Evolutionary conservation across 495 filamentous ascomycete species (phyloP).

Genomic region (Penicillium crystallinum): DNA sequence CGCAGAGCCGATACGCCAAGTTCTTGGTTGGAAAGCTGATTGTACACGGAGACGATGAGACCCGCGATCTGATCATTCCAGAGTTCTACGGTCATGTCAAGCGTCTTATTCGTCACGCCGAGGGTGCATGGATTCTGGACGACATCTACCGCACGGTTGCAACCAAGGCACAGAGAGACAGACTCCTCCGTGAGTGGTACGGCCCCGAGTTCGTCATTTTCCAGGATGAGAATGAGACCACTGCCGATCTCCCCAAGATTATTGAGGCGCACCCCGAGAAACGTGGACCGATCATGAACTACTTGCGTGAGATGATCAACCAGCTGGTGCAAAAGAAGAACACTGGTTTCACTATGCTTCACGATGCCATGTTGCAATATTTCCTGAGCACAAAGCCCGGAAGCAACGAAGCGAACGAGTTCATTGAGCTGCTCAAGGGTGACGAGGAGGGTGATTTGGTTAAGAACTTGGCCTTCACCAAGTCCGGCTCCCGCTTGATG

Average conservation of each 20-base stretch:
- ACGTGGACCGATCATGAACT: conserved; percentile 75
- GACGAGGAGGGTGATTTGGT: conserved; percentile 84
- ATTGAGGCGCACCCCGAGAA: conserved; percentile 75
- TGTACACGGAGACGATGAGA: conserved; percentile 79
- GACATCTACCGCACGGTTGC: conserved; percentile 88
- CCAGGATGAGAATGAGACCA: conserved; percentile 45
- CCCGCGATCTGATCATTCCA: conserved; percentile 77
- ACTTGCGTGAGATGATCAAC: conserved; percentile 79
- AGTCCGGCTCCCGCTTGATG: conserved; percentile 75
- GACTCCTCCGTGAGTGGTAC: conserved; percentile 91
- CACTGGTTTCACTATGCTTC: conserved; percentile 91
- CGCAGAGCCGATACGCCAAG: conserved; percentile 93
- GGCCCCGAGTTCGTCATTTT: conserved; percentile 89
- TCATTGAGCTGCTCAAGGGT: conserved; percentile 82
- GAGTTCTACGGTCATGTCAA: conserved; percentile 93
- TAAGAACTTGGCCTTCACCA: conserved; percentile 94
- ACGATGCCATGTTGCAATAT: conserved; percentile 97
- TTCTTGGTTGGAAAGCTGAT: conserved; percentile 94
- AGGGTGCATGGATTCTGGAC: conserved; percentile 94
- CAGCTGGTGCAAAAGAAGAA: conserved; percentile 90
- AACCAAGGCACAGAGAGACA: conserved; percentile 74
- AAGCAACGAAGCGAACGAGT: conserved; percentile 75
- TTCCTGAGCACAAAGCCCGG: conserved; percentile 72
- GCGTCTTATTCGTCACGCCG: conserved; percentile 89
- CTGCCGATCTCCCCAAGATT: conserved; percentile 64